These are phyloP conservation scores for Euphorbia tirucalli DNA, from an alignment of 345 rosid genomes.

Conservation along the genomic window DNA sequence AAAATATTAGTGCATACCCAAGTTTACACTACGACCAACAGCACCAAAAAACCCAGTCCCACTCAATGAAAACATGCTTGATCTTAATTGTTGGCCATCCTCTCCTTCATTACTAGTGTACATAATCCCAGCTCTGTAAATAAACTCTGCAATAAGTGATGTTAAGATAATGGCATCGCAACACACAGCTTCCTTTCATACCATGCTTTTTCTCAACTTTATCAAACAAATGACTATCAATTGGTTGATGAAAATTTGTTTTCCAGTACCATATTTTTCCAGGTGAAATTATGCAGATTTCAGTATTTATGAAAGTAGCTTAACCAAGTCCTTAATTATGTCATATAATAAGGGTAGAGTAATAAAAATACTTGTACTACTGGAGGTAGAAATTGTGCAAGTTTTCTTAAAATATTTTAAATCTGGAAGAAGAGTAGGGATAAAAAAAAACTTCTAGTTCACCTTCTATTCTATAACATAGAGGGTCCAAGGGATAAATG, in stretches of 20 bases:
- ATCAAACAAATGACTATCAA: neutral
- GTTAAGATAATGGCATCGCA: slow-evolving; percentile 33
- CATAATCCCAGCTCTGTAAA: slow-evolving; percentile 97
- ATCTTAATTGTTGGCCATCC: slow-evolving; percentile 38
- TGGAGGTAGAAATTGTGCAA: neutral
- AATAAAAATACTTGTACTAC: no score
- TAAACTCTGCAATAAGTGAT: slow-evolving; percentile 51
- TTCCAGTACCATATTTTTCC: neutral
- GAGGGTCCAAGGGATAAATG: neutral
- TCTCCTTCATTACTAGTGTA: slow-evolving; percentile 50
- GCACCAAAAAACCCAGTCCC: slow-evolving; percentile 83
- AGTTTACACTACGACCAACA: slow-evolving; percentile 75
- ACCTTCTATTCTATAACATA: neutral
- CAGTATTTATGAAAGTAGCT: neutral
- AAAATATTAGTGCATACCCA: slow-evolving; percentile 41
- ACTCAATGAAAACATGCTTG: slow-evolving; percentile 65
- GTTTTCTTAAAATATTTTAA: neutral
- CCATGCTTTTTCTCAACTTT: neutral
- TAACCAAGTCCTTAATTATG: neutral
- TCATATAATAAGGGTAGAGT: neutral
- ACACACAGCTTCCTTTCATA: slow-evolving; percentile 7
- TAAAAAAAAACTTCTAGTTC: neutral
- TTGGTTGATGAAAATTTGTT: neutral
- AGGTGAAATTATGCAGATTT: neutral
- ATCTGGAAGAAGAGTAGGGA: neutral